These are phyloP conservation scores for Cordia subcordata DNA, from an alignment of 257 asterid genomes.

Conservation along the genomic window DNA sequence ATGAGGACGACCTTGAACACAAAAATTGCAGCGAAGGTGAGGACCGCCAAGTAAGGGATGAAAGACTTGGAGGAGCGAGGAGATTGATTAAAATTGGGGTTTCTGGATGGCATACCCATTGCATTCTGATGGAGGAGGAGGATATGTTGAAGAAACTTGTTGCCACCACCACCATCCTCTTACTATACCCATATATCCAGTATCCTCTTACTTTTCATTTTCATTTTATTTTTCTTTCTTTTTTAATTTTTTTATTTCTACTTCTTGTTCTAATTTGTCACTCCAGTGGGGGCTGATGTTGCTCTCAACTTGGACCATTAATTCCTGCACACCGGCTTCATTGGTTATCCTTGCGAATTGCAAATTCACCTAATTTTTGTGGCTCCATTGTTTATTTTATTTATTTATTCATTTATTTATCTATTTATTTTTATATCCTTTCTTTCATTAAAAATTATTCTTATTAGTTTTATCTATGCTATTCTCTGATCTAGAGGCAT, in stretches of 20 bases:
- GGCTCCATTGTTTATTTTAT: not conserved
- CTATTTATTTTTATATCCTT: too few relatives aligned
- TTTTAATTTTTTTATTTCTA: too few relatives aligned
- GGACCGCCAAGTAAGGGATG: not conserved
- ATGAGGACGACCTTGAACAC: constrained; percentile 5
- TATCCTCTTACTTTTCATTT: not conserved
- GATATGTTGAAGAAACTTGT: not conserved
- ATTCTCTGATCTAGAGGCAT: too few relatives aligned
- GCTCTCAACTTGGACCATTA: not conserved
- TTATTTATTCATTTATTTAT: too few relatives aligned
- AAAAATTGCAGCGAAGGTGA: not conserved
- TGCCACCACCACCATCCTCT: not conserved
- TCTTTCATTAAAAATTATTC: too few relatives aligned
- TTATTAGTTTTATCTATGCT: too few relatives aligned
- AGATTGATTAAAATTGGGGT: not conserved
- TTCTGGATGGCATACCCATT: not conserved
- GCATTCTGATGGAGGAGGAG: not conserved
- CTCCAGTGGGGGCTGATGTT: not conserved
- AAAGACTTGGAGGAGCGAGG: constrained; percentile 1
- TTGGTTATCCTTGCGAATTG: not conserved
- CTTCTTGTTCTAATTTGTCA: not conserved
- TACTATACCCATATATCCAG: not conserved
- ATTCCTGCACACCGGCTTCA: not conserved
- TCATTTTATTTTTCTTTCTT: not conserved
- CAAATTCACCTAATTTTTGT: not conserved